Evolutionary conservation across 805 yeast species (phyloP).

Genomic region (Saccharomycopsis schoenii): DNA sequence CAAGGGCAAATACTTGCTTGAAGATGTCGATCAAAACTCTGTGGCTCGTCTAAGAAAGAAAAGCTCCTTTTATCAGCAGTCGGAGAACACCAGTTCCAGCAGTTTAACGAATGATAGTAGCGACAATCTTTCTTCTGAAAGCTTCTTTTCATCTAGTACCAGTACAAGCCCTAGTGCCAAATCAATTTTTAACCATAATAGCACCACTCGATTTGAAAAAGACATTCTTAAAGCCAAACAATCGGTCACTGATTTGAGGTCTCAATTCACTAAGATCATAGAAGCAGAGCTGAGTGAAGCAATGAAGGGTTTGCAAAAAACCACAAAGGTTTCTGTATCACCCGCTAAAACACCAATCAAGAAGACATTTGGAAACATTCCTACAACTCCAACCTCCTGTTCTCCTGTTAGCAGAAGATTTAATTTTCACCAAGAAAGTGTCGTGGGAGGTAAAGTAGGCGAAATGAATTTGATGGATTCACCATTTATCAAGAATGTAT

Average conservation of each 20-base stretch:
- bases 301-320: not conserved
- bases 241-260: slow-evolving; percentile 14
- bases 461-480: slow-evolving; percentile 12
- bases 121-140: slow-evolving; percentile 1
- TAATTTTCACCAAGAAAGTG: not conserved
- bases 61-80: not conserved
- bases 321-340: not conserved
- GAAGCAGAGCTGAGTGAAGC: slow-evolving; percentile 10
- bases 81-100: not conserved
- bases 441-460: slow-evolving; percentile 1
- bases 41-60: slow-evolving; percentile 8
- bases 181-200: slow-evolving; percentile 15
- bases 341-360: slow-evolving; percentile 5
- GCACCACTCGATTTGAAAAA: slow-evolving; percentile 17
- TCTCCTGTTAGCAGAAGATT: slow-evolving; percentile 10
- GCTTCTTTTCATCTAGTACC: not conserved
- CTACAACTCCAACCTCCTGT: slow-evolving; percentile 4
- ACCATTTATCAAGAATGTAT: slow-evolving; percentile 16
- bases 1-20: slow-evolving; percentile 15
- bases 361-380: slow-evolving; percentile 2
- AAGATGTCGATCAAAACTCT: slow-evolving; percentile 10
- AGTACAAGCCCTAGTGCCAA: slow-evolving; percentile 10
- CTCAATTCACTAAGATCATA: slow-evolving; percentile 16
- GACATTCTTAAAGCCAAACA: slow-evolving; percentile 17
- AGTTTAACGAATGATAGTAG: slow-evolving; percentile 1